These are phyloP conservation scores for Rhodamnia rubescens DNA, from an alignment of 345 rosid genomes.

Conservation along the genomic window DNA sequence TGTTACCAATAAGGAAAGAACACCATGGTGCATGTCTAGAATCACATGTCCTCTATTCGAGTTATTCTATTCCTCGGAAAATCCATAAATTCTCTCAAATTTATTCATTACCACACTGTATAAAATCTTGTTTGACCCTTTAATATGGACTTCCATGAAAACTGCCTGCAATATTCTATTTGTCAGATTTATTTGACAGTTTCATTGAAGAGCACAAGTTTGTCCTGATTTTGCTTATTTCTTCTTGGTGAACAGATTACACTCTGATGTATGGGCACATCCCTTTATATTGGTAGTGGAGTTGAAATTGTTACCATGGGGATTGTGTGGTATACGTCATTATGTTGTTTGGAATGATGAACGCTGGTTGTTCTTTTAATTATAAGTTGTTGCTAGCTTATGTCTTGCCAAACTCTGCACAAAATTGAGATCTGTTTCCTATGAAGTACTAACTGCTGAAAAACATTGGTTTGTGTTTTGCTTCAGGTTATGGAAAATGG, in stretches of 20 bases:
- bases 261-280: not conserved
- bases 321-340: not conserved
- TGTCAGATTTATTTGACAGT: not conserved
- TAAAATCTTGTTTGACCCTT: not conserved
- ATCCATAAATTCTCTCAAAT: not conserved
- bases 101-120: not conserved
- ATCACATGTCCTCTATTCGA: not conserved
- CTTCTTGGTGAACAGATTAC: not conserved
- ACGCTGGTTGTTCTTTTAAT: not conserved
- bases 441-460: not conserved
- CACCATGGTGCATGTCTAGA: not conserved
- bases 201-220: not conserved
- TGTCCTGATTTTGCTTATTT: not conserved
- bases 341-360: not conserved
- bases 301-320: not conserved
- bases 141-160: not conserved
- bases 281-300: not conserved
- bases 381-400: not conserved
- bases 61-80: not conserved
- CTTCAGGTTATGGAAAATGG: slow-evolving; percentile 76
- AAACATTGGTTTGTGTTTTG: not conserved
- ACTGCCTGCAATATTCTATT: not conserved
- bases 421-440: not conserved
- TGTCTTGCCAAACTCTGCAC: not conserved
- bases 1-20: not conserved